Percentiles rank a stretch among this genome's conserved stretches.
phyloP scores from a whole-genome alignment of 495 filamentous ascomycete species.

The Aspergillus olivimuriae region DNA sequence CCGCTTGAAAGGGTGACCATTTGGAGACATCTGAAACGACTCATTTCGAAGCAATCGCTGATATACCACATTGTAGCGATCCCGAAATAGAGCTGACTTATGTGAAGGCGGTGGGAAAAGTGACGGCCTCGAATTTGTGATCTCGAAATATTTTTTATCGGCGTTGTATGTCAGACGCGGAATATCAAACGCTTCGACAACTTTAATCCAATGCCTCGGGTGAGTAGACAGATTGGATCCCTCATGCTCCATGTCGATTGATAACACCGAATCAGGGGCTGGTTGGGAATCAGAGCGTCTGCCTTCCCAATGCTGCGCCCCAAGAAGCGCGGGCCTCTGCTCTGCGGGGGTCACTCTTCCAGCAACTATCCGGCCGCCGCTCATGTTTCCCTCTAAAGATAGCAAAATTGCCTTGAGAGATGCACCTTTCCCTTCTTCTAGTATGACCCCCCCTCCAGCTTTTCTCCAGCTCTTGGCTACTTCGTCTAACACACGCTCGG shows the following conservation, averaged over 20 bases:
- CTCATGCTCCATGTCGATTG: slow-evolving; percentile 57
- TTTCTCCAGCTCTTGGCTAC: slow-evolving; percentile 86
- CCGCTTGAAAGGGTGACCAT: slow-evolving; percentile 43
- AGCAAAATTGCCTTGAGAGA: slow-evolving; percentile 76
- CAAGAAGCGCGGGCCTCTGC: slow-evolving; percentile 11
- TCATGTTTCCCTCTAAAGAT: slow-evolving; percentile 76
- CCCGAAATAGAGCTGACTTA: slow-evolving; percentile 79
- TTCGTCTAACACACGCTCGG: slow-evolving; percentile 88
- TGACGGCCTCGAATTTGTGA: slow-evolving; percentile 58
- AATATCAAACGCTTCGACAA: slow-evolving; percentile 76
- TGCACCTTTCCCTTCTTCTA: slow-evolving; percentile 69
- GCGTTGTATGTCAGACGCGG: slow-evolving; percentile 81
- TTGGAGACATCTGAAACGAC: slow-evolving; percentile 75
- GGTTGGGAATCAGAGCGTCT: slow-evolving; percentile 11
- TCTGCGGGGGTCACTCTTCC: slow-evolving; percentile 19
- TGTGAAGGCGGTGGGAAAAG: slow-evolving; percentile 73
- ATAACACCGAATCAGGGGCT: slow-evolving; percentile 7
- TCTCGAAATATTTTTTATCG: slow-evolving; percentile 86
- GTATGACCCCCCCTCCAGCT: slow-evolving; percentile 73
- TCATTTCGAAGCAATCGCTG: slow-evolving; percentile 89
- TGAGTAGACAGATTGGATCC: slow-evolving; percentile 51
- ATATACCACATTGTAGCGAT: slow-evolving; percentile 84
- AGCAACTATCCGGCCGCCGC: slow-evolving; percentile 59
- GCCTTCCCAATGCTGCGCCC: slow-evolving; percentile 10
- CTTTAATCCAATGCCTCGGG: slow-evolving; percentile 69